Evolutionary conservation across 176 grass and related monocot species (phyloP).

Genomic region (Tillandsia leiboldiana): DNA sequence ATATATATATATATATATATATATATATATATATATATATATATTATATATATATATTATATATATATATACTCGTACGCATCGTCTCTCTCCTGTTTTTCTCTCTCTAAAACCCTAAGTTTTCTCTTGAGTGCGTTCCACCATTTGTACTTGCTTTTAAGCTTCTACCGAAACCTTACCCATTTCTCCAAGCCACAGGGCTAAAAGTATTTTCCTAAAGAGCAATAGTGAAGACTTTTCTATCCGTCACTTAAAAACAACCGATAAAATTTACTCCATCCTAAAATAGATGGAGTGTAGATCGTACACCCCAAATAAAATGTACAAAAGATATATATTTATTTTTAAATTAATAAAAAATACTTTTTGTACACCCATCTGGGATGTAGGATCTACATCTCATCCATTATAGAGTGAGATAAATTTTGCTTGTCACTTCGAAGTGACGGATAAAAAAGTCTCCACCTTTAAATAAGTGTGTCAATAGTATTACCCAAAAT

Average conservation of each 20-base stretch:
- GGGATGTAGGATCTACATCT: too few species aligned
- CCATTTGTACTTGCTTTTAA: slow-evolving; percentile 87
- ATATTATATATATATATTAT: background rate
- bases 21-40: background rate
- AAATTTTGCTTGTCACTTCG: too few species aligned
- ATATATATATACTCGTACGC: background rate
- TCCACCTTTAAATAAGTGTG: too few species aligned
- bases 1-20: background rate
- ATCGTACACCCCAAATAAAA: too few species aligned
- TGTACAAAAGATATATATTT: too few species aligned
- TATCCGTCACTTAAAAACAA: too few species aligned
- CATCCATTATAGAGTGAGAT: too few species aligned
- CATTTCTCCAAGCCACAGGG: slow-evolving; percentile 18
- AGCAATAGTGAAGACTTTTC: too few species aligned
- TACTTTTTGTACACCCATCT: background rate
- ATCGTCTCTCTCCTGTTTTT: background rate
- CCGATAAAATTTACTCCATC: too few species aligned
- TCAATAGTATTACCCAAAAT: too few species aligned
- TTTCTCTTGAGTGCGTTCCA: slow-evolving; percentile 53
- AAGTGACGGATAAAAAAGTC: too few species aligned
- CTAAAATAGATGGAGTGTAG: too few species aligned
- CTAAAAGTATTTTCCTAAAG: slow-evolving; percentile 5
- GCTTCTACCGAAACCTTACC: slow-evolving; percentile 36
- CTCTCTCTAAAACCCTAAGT: slow-evolving; percentile 9
- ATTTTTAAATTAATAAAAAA: slow-evolving; percentile 12